phyloP scores from a whole-genome alignment of 2,329 filamentous ascomycete species.

The Cercospora sp. region DNA sequence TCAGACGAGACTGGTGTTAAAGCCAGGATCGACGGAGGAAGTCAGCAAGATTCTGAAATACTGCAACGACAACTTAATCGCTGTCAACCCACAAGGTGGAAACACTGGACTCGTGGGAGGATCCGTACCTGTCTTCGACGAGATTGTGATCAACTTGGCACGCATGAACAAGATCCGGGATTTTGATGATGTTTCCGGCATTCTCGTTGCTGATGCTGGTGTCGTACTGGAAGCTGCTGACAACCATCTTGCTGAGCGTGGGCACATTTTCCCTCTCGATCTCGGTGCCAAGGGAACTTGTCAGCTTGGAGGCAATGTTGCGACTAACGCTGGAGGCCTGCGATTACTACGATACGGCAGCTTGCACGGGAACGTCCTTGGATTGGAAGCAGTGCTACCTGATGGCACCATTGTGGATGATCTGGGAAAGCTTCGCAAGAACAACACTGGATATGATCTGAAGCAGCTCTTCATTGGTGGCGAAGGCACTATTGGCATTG shows the following conservation, averaged over 20 bases:
- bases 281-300: slow-evolving; percentile 97
- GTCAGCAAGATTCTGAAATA: slow-evolving; percentile 89
- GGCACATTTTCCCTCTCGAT: slow-evolving; percentile 91
- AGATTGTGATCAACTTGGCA: slow-evolving; percentile 88
- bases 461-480: slow-evolving; percentile 96
- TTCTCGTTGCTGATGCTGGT: slow-evolving; percentile 86
- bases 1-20: slow-evolving; percentile 82
- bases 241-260: slow-evolving; percentile 76
- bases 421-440: slow-evolving; percentile 85
- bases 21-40: slow-evolving; percentile 79
- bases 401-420: slow-evolving; percentile 92
- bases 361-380: slow-evolving; percentile 87
- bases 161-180: slow-evolving; percentile 89
- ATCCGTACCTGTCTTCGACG: slow-evolving; percentile 94
- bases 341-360: slow-evolving; percentile 89
- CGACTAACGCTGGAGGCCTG: slow-evolving; percentile 92
- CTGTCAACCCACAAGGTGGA: slow-evolving; percentile 94
- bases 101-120: slow-evolving; percentile 96
- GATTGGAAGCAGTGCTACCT: slow-evolving; percentile 88
- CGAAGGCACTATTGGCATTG: slow-evolving; percentile 91
- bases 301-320: slow-evolving; percentile 92
- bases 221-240: slow-evolving; percentile 89
- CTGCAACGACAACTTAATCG: slow-evolving; percentile 89
- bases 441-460: slow-evolving; percentile 97
- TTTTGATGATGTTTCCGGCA: slow-evolving; percentile 90